Evolutionary conservation across 2,329 filamentous ascomycete species (phyloP).

Genomic region (Sporothrix brasiliensis): DNA sequence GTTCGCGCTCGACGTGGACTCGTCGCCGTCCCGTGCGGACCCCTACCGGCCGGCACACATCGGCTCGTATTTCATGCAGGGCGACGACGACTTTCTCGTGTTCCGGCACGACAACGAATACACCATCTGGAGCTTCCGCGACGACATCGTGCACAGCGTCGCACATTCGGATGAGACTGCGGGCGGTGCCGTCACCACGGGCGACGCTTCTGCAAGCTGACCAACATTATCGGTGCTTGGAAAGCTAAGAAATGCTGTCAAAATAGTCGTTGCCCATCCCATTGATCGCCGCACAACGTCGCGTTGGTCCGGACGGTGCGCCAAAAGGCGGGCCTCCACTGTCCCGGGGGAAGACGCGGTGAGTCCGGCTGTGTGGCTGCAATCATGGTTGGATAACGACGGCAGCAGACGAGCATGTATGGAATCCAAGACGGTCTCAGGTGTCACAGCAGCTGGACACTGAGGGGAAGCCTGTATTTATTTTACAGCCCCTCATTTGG

Average conservation of each 20-base stretch:
- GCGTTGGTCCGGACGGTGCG: constrained; percentile 3
- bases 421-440: neutral
- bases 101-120: constrained; percentile 30
- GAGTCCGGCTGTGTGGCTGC: constrained; percentile 20
- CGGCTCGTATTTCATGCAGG: constrained; percentile 29
- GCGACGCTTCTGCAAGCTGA: neutral
- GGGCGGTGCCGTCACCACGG: neutral
- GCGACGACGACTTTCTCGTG: constrained; percentile 37
- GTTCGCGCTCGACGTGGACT: constrained; percentile 35
- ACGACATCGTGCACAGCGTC: constrained; percentile 15
- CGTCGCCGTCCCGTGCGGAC: neutral
- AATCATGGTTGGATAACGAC: neutral
- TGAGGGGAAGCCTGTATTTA: constrained; percentile 24
- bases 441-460: neutral
- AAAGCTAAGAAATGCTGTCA: neutral
- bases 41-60: constrained; percentile 27
- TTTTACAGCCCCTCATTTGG: constrained; percentile 19
- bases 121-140: constrained; percentile 35
- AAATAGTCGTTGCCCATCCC: neutral
- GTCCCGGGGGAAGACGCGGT: constrained; percentile 20
- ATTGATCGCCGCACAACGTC: neutral
- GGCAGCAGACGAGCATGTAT: neutral
- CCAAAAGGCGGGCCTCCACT: constrained; percentile 6
- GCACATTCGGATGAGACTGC: neutral
- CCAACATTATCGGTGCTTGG: neutral